Evolutionary conservation across 2,329 filamentous ascomycete species (phyloP).

Genomic region (Fusarium bactridioides): DNA sequence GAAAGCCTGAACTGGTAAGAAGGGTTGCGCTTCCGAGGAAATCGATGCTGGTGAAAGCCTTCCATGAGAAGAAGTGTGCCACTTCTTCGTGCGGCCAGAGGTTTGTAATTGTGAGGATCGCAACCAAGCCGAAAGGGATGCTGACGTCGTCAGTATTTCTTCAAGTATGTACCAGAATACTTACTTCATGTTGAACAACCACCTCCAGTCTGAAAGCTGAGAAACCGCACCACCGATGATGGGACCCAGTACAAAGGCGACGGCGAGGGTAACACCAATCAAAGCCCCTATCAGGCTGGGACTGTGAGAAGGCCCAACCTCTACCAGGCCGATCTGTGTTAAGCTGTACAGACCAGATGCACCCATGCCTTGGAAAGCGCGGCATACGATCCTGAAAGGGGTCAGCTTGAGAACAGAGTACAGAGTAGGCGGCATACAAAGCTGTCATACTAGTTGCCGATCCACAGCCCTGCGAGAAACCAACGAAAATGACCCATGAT

Average conservation of each 20-base stretch:
- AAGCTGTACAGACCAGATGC: conserved; percentile 69
- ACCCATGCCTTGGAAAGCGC: conserved; percentile 67
- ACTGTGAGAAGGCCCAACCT: conserved; percentile 61
- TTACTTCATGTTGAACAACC: conserved; percentile 70
- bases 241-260: conserved; percentile 66
- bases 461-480: conserved; percentile 63
- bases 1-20: conserved; percentile 59
- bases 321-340: conserved; percentile 64
- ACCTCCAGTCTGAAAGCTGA: conserved; percentile 62
- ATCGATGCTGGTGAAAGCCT: conserved; percentile 58
- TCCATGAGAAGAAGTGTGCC: conserved; percentile 49
- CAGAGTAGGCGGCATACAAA: conserved; percentile 51
- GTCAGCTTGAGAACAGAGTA: conserved; percentile 27
- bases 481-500: conserved; percentile 63
- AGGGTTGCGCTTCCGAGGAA: conserved; percentile 61
- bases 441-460: conserved; percentile 59
- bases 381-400: conserved; percentile 60
- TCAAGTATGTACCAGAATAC: conserved; percentile 19
- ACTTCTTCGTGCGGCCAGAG: conserved; percentile 54
- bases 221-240: conserved; percentile 65
- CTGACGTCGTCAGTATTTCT: conserved; percentile 44
- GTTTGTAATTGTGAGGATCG: conserved; percentile 57
- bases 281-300: conserved; percentile 63
- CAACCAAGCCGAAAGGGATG: conserved; percentile 57
- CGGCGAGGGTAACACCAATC: conserved; percentile 63